Evolutionary conservation across 495 filamentous ascomycete species (phyloP).

Genomic region (Hyaloscypha variabilis): DNA sequence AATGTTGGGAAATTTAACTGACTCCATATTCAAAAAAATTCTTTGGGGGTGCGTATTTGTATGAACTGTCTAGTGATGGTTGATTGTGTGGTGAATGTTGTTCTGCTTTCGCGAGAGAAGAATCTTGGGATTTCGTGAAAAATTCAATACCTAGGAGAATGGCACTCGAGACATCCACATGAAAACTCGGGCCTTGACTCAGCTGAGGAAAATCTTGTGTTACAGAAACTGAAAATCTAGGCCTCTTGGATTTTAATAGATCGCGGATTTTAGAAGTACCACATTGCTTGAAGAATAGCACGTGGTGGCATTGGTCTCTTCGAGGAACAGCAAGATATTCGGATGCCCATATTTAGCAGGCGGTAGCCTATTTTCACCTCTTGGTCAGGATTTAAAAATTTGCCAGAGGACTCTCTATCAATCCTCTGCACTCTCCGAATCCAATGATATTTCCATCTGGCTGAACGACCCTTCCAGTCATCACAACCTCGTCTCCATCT

Average conservation of each 20-base stretch:
- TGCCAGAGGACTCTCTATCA: slow-evolving; percentile 4
- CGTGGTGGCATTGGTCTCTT: too few relatives aligned
- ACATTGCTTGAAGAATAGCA: too few relatives aligned
- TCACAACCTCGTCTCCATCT: slow-evolving; percentile 1
- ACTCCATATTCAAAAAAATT: not conserved
- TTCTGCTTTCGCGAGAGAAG: not conserved
- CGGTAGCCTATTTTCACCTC: too few relatives aligned
- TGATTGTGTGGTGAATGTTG: not conserved
- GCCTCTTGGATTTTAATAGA: too few relatives aligned
- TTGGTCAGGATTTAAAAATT: not conserved
- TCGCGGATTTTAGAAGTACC: too few relatives aligned
- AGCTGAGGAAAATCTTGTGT: too few relatives aligned
- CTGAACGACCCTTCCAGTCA: slow-evolving; percentile 5
- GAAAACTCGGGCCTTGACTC: too few relatives aligned
- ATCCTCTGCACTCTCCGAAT: slow-evolving; percentile 6
- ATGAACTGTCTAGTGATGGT: not conserved
- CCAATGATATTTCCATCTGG: slow-evolving; percentile 1
- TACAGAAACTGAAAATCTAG: too few relatives aligned
- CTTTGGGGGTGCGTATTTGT: not conserved
- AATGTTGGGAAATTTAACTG: not conserved
- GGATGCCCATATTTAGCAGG: too few relatives aligned
- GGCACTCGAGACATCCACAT: not conserved
- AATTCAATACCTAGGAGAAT: not conserved
- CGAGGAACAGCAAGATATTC: too few relatives aligned
- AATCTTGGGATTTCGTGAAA: not conserved